phyloP scores from a whole-genome alignment of 2,329 filamentous ascomycete genomes.

The Botryotinia narcissicola region DNA sequence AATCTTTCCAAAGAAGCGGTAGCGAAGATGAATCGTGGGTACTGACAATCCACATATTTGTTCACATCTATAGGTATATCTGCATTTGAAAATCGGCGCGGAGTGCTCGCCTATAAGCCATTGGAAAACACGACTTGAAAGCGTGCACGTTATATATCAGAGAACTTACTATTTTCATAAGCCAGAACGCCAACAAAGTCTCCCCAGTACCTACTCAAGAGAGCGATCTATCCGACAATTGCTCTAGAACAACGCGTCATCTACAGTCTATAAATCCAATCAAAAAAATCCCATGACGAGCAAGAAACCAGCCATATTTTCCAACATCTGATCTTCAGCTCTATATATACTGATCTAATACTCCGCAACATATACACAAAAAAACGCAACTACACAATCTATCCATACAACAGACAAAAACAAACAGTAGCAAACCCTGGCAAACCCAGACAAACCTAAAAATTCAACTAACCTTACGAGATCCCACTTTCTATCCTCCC shows the following conservation, averaged over 20 bases:
- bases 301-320: rapidly evolving
- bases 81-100: neutral
- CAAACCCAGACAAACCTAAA: neutral
- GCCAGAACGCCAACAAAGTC: rapidly evolving
- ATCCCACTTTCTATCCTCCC: no score
- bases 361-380: no score
- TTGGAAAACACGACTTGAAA: rapidly evolving
- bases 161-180: neutral
- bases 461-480: neutral
- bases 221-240: neutral
- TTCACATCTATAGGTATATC: neutral
- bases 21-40: neutral
- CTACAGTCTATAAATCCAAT: rapidly evolving
- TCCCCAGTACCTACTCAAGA: neutral
- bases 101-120: rapidly evolving
- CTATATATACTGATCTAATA: no score
- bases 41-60: no score
- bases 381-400: neutral
- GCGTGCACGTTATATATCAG: neutral
- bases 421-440: neutral
- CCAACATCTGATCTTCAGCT: neutral
- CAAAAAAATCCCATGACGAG: neutral
- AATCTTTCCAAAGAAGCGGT: rapidly evolving
- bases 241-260: neutral
- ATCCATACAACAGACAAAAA: neutral